Evolutionary conservation across 2,329 filamentous ascomycete species (phyloP), one percentile per base, ranked within the genome.

Genomic region (Verticillium dahliae): DNA sequence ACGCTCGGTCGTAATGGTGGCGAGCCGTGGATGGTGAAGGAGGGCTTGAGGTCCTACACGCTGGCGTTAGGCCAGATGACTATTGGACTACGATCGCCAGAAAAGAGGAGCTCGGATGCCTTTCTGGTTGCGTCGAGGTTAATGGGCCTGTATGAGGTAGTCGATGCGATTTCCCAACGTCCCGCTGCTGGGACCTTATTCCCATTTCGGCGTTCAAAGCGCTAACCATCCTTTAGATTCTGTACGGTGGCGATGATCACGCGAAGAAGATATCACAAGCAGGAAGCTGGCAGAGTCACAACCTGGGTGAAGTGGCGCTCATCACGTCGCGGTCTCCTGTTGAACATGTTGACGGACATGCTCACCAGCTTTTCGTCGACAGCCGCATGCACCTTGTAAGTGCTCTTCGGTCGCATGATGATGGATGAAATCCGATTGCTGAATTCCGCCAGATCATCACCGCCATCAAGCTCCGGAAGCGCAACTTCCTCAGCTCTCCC

Each of bases 401-500:
- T 55, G 7, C 5, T 11, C 45, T 7, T 13, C 31, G 13, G 18
- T 2, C 27, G 27, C 27, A 27, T 27, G 27, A 39, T 11, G 22
- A 11, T 31, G 9, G 9, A 58, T 6, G 4, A 10, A 10, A 10
- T 22, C n/a, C 55, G 33, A 37, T 34, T 10, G 6, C 61, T 64
- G 1, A 64, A 37, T 2, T 2, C 7, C 22, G 6, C 2, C 11
- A 65, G 62, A 33, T 60, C 2, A 63, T 64, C 6, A 58, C 60
- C 9, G 58, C 64, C 31, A 59, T 69, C 35, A 67, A 62, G 38
- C 57, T 62, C 31, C 63, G 68, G 10, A 61, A 61, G 37, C 67
- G 68, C 33, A 70, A 65, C 35, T 63, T 67, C 15, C 65, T 75
- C 9, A 68, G 70, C 57, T 67, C 63, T 2, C 68, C 65, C 0